Base-by-base conservation (phyloP, 1,139 yeast genomes). In the Saccharomyces hybrid region DNA sequence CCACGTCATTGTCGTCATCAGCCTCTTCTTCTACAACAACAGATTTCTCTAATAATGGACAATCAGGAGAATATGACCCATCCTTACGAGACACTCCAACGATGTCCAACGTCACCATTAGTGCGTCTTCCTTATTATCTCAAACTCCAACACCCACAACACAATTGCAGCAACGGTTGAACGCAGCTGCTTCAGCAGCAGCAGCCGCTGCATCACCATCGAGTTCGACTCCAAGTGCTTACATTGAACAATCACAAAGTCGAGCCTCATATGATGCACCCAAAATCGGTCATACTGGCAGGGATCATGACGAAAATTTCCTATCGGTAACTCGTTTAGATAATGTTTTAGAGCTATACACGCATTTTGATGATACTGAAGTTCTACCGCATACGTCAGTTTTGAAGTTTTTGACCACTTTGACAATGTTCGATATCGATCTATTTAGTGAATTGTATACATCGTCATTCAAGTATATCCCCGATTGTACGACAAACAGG, bases 381-480 rank as follows among this genome's bases (percentile, higher is more conserved):
- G 59, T 63, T 1, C 49, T 64, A 32, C 61, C 67, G 1, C 64
- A 65, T 52, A 56, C 66, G 3, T 56, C 67, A 4, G 63, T 64
- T 8, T 53, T 67, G 34, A 58, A 62, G 27, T 66, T 67, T 50
- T 51, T 65, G 23, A 56, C 57, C 11, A 59, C 61, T 5, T 55
- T 67, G 52, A 50, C 62, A 13, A 51, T 67, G 56, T 57, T 67
- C 28, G 69, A 64, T 51, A 57, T 61, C 1, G 67, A 62, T 5
- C 60, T 59, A 2, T 64, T 63, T 51, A 51, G 55, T 13, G 68
- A 63, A 32, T 42, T 66, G 41, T 66, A 66, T 51, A 25, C 52
- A 4, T 61, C 58, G 14, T 54, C 60, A 14, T 64, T 61, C 50
- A 65, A 59, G 51, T 55, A 63, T 49, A 50, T 67, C 4, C 59